Evolutionary conservation across 1,139 yeast species (phyloP).

Genomic region (Geotrichum australiense): DNA sequence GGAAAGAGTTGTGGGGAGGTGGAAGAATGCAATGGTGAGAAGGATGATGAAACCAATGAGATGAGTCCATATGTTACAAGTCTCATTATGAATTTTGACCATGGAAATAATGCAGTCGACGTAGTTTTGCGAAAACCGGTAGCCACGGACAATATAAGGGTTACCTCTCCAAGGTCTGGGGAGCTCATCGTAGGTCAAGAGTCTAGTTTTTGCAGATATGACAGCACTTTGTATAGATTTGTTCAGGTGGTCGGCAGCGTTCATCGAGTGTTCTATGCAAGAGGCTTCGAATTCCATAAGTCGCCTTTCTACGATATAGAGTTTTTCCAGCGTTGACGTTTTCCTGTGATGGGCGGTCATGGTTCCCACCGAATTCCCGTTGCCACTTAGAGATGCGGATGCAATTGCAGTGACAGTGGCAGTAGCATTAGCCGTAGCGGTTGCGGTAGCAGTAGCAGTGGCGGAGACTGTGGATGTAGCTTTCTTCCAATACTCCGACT

Average conservation of each 20-base stretch:
- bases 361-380: neutral
- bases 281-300: conserved; percentile 30
- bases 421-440: neutral
- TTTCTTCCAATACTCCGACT: conserved; percentile 22
- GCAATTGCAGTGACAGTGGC: conserved; percentile 4
- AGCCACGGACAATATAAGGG: conserved; percentile 75
- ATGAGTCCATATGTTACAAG: conserved; percentile 94
- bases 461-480: too few relatives aligned
- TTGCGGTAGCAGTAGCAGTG: conserved; percentile 3
- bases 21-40: conserved; percentile 48
- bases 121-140: conserved; percentile 71
- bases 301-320: conserved; percentile 31
- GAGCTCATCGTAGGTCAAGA: conserved; percentile 75
- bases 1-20: conserved; percentile 50
- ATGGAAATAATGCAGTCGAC: conserved; percentile 50
- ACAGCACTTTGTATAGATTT: conserved; percentile 32
- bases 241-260: conserved; percentile 21
- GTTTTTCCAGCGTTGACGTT: conserved; percentile 18
- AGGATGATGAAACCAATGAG: conserved; percentile 58
- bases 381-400: neutral
- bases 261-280: conserved; percentile 18
- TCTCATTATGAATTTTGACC: conserved; percentile 72
- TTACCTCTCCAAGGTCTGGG: conserved; percentile 95
- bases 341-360: too few relatives aligned
- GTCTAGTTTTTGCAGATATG: conserved; percentile 44